These are phyloP conservation scores for Paspalum notatum DNA, from an alignment of 176 grass and related monocot species.

Conservation along the genomic window DNA sequence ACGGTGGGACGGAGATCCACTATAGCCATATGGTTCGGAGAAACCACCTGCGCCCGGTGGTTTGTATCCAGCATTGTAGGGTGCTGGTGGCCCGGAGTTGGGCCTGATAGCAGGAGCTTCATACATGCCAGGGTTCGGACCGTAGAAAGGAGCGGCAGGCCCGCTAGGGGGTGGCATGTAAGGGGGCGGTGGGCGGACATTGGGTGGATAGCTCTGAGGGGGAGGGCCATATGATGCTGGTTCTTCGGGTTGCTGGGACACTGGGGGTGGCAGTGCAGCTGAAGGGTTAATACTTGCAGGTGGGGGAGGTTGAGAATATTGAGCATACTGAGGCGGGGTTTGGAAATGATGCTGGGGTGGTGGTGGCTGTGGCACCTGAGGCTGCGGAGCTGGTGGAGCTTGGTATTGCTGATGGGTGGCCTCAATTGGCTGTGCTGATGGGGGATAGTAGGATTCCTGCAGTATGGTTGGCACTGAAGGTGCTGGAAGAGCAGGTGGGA, in stretches of 20 bases:
- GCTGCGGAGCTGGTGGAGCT: conserved; percentile 36
- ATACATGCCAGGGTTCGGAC: conserved; percentile 55
- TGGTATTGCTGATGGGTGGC: conserved; percentile 63
- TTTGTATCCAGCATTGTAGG: conserved; percentile 65
- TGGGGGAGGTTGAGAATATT: conserved; percentile 54
- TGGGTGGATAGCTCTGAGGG: conserved; percentile 62
- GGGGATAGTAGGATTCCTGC: conserved; percentile 55
- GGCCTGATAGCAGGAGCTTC: conserved; percentile 56
- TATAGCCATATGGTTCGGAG: conserved; percentile 63
- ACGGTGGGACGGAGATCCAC: conserved; percentile 68
- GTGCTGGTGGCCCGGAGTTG: conserved; percentile 45
- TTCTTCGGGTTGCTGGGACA: conserved; percentile 62
- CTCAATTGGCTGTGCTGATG: conserved; percentile 54
- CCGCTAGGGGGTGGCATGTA: conserved; percentile 59
- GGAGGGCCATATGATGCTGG: conserved; percentile 50
- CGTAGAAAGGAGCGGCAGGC: conserved; percentile 64
- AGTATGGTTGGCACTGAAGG: conserved; percentile 44
- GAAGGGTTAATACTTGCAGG: conserved; percentile 49
- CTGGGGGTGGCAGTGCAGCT: conserved; percentile 42
- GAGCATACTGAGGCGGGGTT: conserved; percentile 49
- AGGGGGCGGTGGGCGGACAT: conserved; percentile 43
- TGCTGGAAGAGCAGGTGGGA: conserved; percentile 9
- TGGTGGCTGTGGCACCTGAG: conserved; percentile 33
- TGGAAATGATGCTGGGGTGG: conserved; percentile 47
- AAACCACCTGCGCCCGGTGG: conserved; percentile 52